Evolutionary conservation across 1,139 yeast species (phyloP).

Genomic region (Yamadazyma diospyri): DNA sequence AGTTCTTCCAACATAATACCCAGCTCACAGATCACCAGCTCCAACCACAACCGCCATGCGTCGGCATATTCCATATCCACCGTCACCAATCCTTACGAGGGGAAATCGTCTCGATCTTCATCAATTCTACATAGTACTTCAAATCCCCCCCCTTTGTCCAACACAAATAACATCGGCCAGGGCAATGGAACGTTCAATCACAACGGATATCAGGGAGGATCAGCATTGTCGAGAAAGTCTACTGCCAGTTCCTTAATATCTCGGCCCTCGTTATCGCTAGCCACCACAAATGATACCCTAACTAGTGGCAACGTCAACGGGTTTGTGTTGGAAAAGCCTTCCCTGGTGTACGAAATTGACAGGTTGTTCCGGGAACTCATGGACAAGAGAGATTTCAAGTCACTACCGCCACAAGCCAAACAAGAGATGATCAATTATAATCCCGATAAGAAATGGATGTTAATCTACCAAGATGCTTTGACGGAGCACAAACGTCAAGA

Average conservation of each 20-base stretch:
- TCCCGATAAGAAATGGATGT: slow-evolving; percentile 84
- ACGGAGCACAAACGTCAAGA: slow-evolving; percentile 67
- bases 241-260: slow-evolving; percentile 28
- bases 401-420: slow-evolving; percentile 74
- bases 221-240: slow-evolving; percentile 19
- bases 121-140: slow-evolving; percentile 2
- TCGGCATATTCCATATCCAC: slow-evolving; percentile 37
- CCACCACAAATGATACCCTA: slow-evolving; percentile 19
- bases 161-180: slow-evolving; percentile 1
- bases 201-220: slow-evolving; percentile 11
- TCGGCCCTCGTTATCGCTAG: slow-evolving; percentile 26
- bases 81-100: slow-evolving; percentile 30
- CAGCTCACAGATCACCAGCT: slow-evolving; percentile 26
- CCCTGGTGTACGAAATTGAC: slow-evolving; percentile 58
- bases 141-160: not conserved
- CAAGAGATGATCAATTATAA: slow-evolving; percentile 75
- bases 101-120: slow-evolving; percentile 15
- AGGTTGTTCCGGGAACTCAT: slow-evolving; percentile 63
- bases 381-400: slow-evolving; percentile 80
- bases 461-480: slow-evolving; percentile 81
- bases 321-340: slow-evolving; percentile 50
- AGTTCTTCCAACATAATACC: slow-evolving; percentile 24
- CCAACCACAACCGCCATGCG: slow-evolving; percentile 39
- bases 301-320: slow-evolving; percentile 17
- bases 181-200: slow-evolving; percentile 2